Conservation (phyloP, 352 stramenopile genomes). For the Globisporangium ultimum region DNA sequence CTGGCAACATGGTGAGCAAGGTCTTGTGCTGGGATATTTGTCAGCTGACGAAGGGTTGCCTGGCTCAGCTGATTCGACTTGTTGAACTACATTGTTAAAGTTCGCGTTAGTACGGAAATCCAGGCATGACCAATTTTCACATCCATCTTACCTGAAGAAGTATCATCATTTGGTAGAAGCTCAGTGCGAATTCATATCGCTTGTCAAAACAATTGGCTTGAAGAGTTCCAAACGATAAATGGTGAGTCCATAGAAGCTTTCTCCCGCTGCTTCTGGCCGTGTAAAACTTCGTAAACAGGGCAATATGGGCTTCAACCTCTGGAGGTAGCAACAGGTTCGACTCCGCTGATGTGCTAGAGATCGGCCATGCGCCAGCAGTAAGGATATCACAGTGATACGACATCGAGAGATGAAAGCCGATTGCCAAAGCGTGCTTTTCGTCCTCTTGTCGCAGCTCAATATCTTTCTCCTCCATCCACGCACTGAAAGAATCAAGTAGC, state of each 20-base stretch:
- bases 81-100: conserved; percentile 53
- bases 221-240: conserved; percentile 71
- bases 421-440: conserved; percentile 30
- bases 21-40: conserved; percentile 60
- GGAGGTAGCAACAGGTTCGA: conserved; percentile 54
- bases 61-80: conserved; percentile 32
- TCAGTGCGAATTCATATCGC: conserved; percentile 76
- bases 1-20: conserved; percentile 61
- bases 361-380: conserved; percentile 81
- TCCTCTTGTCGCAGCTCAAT: conserved; percentile 35
- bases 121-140: not conserved
- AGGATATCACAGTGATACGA: conserved; percentile 78
- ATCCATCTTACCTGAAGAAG: conserved; percentile 48
- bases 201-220: conserved; percentile 70
- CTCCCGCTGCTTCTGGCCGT: conserved; percentile 66
- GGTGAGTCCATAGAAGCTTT: conserved; percentile 79
- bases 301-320: conserved; percentile 50
- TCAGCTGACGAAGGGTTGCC: conserved; percentile 35
- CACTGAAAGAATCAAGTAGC: conserved; percentile 54
- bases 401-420: conserved; percentile 55
- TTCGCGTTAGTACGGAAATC: not conserved
- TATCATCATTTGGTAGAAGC: conserved; percentile 84
- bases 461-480: conserved; percentile 72
- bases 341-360: conserved; percentile 58
- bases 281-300: conserved; percentile 84